A percentile compares a stretch with the other conserved stretches of the same genome.
Conservation (phyloP, 805 yeast species). For the Torulaspora indica region DNA sequence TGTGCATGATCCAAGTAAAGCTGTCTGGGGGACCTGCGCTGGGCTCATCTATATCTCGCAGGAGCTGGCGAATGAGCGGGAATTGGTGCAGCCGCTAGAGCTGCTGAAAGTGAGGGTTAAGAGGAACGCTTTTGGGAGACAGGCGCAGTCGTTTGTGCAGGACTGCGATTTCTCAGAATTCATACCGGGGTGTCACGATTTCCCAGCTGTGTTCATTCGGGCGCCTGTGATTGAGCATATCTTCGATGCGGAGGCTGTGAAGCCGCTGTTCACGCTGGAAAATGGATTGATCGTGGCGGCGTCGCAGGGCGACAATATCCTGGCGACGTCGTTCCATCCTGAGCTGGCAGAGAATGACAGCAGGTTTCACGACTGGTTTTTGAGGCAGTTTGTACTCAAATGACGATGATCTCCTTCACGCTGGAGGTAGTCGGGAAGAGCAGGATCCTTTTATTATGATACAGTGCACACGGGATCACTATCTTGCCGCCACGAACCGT, state of each 20-base stretch:
- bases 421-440: conserved; percentile 4
- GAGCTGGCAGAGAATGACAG: conserved; percentile 53
- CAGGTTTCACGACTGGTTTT: conserved; percentile 67
- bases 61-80: conserved; percentile 48
- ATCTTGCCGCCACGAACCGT: conserved; percentile 9
- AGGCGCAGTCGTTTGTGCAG: conserved; percentile 57
- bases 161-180: conserved; percentile 41
- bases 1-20: conserved; percentile 45
- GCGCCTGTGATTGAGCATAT: conserved; percentile 61
- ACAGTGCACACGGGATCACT: conserved; percentile 22
- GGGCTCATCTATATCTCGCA: conserved; percentile 66
- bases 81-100: conserved; percentile 54
- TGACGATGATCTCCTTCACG: conserved; percentile 10
- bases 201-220: conserved; percentile 56
- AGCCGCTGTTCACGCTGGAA: conserved; percentile 40
- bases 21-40: conserved; percentile 86
- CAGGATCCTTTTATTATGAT: conserved; percentile 16
- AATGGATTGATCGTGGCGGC: conserved; percentile 60
- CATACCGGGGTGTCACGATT: conserved; percentile 39
- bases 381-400: conserved; percentile 50
- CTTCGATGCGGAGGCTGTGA: conserved; percentile 30
- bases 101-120: conserved; percentile 60
- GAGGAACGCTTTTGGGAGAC: conserved; percentile 77
- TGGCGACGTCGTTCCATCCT: conserved; percentile 81
- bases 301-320: conserved; percentile 51